These are phyloP conservation scores for Aspergillus puulaauensis DNA, from an alignment of 2,329 filamentous ascomycete species.

Conservation along the genomic window DNA sequence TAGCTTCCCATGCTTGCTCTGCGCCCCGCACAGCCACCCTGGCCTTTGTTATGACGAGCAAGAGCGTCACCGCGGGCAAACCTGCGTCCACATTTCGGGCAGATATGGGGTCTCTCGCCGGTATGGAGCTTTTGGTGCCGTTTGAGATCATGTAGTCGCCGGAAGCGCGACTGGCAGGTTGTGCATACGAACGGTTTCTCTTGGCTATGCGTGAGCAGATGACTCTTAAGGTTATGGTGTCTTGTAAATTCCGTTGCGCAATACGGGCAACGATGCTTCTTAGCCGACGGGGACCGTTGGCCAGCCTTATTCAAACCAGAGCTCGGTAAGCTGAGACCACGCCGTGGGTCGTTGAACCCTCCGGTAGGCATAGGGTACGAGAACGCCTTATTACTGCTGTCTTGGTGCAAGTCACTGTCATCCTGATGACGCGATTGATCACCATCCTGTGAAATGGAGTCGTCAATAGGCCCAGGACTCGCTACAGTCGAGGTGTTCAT, in stretches of 20 bases:
- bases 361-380: conserved; percentile 63
- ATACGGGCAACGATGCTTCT: conserved; percentile 95
- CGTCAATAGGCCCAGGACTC: conserved; percentile 49
- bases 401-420: conserved; percentile 39
- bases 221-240: conserved; percentile 96
- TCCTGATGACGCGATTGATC: conserved; percentile 40
- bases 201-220: conserved; percentile 94
- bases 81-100: conserved; percentile 88
- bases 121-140: conserved; percentile 95
- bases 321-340: conserved; percentile 60
- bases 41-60: conserved; percentile 91
- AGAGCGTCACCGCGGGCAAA: conserved; percentile 95
- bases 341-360: conserved; percentile 50
- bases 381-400: conserved; percentile 54
- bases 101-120: conserved; percentile 91
- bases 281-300: conserved; percentile 70
- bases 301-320: conserved; percentile 56
- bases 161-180: conserved; percentile 89
- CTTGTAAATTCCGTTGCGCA: conserved; percentile 96
- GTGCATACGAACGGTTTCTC: conserved; percentile 96
- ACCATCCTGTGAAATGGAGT: conserved; percentile 42
- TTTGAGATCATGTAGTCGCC: conserved; percentile 91
- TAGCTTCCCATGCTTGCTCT: conserved; percentile 83
- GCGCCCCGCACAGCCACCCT: conserved; percentile 90
- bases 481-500: conserved; percentile 51